A percentile compares a stretch with the other conserved stretches of the same genome.
Conservation (phyloP, 495 filamentous ascomycete species). For the Mytilinidion resinicola region DNA sequence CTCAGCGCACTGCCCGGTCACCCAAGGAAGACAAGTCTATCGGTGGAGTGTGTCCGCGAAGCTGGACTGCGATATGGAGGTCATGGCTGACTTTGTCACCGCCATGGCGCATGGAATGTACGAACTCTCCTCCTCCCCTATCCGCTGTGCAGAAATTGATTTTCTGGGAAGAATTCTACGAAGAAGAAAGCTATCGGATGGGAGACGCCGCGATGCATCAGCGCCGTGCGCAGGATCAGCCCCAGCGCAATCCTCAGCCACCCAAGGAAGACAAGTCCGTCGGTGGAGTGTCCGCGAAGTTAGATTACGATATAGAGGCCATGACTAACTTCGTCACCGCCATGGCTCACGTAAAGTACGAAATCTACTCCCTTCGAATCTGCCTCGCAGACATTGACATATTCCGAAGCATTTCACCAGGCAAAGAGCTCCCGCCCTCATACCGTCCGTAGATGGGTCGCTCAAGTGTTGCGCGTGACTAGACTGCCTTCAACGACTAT, state of each 20-base stretch:
- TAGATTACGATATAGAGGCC: conserved; percentile 97
- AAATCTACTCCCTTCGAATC: conserved; percentile 53
- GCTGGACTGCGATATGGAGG: conserved; percentile 96
- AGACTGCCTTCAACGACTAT: conserved; percentile 94
- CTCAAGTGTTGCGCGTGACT: conserved; percentile 88
- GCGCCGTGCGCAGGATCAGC: conserved; percentile 26
- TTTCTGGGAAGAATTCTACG: conserved; percentile 69
- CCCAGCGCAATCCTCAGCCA: conserved; percentile 36
- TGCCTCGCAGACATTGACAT: conserved; percentile 66
- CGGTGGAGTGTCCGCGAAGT: conserved; percentile 88
- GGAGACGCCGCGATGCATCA: conserved; percentile 22
- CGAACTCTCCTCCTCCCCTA: conserved; percentile 54
- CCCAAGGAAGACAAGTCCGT: conserved; percentile 38
- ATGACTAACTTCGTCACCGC: conserved; percentile 98
- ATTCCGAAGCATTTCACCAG: conserved; percentile 68
- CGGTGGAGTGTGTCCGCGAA: conserved; percentile 91
- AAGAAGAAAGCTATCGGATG: conserved; percentile 46
- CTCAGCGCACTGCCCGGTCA: conserved; percentile 16
- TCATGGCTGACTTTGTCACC: conserved; percentile 96
- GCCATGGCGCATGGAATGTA: conserved; percentile 84
- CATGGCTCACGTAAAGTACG: conserved; percentile 79
- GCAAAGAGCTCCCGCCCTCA: conserved; percentile 59
- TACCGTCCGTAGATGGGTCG: conserved; percentile 91
- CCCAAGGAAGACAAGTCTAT: conserved; percentile 38
- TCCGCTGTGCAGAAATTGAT: conserved; percentile 67